Percentiles rank a stretch among this genome's conserved stretches.
Conservation (phyloP, 352 stramenopile species). For the Phytophthora citricola region DNA sequence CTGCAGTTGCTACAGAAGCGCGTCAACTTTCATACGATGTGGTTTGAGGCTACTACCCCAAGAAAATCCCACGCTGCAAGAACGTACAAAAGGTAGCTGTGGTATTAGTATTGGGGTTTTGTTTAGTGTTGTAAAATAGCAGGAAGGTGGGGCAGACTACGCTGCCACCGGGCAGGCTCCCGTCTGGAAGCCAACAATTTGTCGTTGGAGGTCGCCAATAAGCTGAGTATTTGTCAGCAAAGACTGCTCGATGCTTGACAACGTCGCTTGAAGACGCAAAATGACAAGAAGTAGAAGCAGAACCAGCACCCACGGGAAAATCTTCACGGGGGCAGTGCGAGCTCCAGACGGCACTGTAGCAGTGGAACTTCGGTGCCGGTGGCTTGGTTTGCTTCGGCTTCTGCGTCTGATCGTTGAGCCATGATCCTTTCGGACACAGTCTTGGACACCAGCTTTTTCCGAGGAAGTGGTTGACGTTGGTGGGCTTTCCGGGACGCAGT, state of each 20-base stretch:
- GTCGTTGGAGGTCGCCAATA: conserved; percentile 43
- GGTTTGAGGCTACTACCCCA: conserved; percentile 31
- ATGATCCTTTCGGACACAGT: conserved; percentile 23
- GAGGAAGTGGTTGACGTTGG: conserved; percentile 29
- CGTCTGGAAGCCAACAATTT: conserved; percentile 28
- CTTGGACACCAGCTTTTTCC: conserved; percentile 19
- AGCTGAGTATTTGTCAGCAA: conserved; percentile 51
- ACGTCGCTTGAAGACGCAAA: conserved; percentile 58
- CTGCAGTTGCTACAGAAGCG: conserved; percentile 47
- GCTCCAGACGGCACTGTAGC: conserved; percentile 10
- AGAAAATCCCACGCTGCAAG: not conserved
- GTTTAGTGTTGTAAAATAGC: conserved; percentile 16
- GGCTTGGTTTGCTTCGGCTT: conserved; percentile 28
- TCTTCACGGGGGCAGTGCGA: conserved; percentile 39
- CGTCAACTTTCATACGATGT: conserved; percentile 57
- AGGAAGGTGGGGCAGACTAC: conserved; percentile 10
- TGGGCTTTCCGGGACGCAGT: conserved; percentile 16
- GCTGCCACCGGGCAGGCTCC: conserved; percentile 29
- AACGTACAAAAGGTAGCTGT: not conserved
- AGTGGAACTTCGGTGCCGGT: conserved; percentile 27
- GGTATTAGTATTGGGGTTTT: conserved; percentile 8
- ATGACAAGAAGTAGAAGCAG: conserved; percentile 69
- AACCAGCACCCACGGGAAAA: conserved; percentile 79
- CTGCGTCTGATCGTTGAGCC: conserved; percentile 13
- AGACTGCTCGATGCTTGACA: conserved; percentile 67